These are phyloP conservation scores for Periglandula ipomoeae DNA, from an alignment of 2,329 filamentous ascomycete species.

Conservation along the genomic window DNA sequence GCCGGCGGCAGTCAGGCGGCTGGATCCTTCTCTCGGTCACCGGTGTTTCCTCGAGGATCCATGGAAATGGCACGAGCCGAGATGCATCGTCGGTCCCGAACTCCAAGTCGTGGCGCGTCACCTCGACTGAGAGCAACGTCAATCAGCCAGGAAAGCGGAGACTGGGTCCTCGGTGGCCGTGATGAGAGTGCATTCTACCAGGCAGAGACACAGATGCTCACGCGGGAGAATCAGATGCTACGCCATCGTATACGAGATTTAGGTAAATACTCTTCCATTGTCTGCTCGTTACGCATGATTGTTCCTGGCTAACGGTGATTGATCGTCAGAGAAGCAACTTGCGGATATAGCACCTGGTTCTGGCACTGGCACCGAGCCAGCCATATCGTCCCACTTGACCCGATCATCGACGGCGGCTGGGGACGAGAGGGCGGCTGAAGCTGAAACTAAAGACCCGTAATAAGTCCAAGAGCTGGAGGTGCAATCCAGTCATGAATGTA, in stretches of 20 bases:
- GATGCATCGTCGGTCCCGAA: conserved; percentile 47
- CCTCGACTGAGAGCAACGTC: conserved; percentile 48
- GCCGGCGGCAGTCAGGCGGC: conserved; percentile 16
- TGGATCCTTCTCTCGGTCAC: conserved; percentile 41
- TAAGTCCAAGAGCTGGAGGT: not conserved
- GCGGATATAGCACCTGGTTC: conserved; percentile 29
- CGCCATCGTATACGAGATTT: conserved; percentile 64
- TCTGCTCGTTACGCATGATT: not conserved
- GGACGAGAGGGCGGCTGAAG: conserved; percentile 20
- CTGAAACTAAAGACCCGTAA: conserved; percentile 12
- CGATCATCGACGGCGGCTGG: conserved; percentile 35
- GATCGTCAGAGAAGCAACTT: conserved; percentile 39
- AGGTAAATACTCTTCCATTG: conserved; percentile 37
- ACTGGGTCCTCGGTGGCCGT: conserved; percentile 54
- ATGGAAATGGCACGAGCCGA: conserved; percentile 50
- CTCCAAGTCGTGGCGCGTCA: conserved; percentile 48
- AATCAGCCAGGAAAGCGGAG: conserved; percentile 49
- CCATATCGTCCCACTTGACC: conserved; percentile 39
- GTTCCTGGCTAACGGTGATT: not conserved
- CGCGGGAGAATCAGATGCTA: conserved; percentile 76
- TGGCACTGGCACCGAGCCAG: conserved; percentile 31
- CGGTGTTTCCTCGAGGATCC: conserved; percentile 43
- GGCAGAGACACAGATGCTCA: conserved; percentile 69
- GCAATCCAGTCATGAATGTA: not conserved
- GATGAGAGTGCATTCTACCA: conserved; percentile 76